Evolutionary conservation across 495 filamentous ascomycete genomes (phyloP).

Genomic region (Talaromyces nanjingensis): DNA sequence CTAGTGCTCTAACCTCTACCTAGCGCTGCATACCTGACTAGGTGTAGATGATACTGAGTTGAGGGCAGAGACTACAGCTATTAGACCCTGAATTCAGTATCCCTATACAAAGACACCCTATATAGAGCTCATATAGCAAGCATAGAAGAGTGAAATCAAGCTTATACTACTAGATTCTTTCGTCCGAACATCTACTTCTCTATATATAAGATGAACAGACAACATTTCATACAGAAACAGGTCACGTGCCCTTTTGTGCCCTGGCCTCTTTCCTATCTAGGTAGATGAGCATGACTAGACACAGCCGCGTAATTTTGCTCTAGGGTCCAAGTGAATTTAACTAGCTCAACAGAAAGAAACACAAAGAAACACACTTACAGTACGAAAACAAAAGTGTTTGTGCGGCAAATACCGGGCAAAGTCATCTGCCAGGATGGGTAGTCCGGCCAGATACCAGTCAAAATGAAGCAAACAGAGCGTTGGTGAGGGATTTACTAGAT

Average conservation of each 20-base stretch:
- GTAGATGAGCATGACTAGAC: background rate
- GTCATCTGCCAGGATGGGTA: background rate
- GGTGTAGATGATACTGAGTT: background rate
- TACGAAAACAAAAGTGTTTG: background rate
- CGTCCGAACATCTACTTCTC: background rate
- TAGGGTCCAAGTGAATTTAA: background rate
- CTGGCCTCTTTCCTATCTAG: background rate
- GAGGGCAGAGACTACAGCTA: too few relatives aligned
- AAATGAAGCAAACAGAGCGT: background rate
- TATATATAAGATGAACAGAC: background rate
- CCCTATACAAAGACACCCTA: background rate
- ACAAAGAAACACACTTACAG: background rate
- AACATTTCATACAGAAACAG: background rate
- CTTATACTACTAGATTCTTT: background rate
- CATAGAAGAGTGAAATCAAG: background rate
- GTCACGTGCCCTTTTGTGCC: background rate
- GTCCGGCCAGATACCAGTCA: background rate
- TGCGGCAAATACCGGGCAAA: background rate
- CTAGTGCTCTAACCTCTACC: background rate
- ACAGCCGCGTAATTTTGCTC: background rate
- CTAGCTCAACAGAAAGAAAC: background rate
- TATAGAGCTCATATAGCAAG: background rate
- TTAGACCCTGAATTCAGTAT: too few relatives aligned
- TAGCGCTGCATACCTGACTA: background rate
- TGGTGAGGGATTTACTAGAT: background rate